A percentile compares a stretch with the other conserved stretches of the same genome.
Conservation (phyloP, 2,329 filamentous ascomycete species). For the Tolypocladium paradoxum region DNA sequence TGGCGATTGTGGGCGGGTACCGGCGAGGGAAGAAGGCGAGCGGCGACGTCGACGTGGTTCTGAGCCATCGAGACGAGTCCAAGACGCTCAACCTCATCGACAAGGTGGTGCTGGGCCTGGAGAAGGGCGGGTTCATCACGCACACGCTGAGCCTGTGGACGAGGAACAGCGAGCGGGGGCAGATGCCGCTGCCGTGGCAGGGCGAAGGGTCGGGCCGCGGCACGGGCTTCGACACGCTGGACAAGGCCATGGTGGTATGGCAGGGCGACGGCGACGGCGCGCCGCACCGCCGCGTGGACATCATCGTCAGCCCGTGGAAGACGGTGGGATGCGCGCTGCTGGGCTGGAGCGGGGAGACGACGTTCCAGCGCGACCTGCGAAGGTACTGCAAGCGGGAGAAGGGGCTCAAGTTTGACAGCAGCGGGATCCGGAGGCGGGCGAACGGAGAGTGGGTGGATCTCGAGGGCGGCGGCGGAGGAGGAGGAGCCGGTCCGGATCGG, state of each 20-base stretch:
- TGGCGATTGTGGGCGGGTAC: constrained; percentile 68
- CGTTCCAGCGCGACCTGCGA: constrained; percentile 78
- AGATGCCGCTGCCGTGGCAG: constrained; percentile 46
- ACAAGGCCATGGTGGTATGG: constrained; percentile 92
- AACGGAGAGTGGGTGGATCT: constrained; percentile 64
- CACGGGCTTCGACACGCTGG: constrained; percentile 72
- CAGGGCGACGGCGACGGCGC: constrained; percentile 30
- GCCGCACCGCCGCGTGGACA: constrained; percentile 80
- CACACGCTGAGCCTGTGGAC: constrained; percentile 67
- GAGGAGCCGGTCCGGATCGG: neutral
- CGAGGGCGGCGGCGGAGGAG: constrained; percentile 37
- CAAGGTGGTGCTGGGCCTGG: constrained; percentile 60
- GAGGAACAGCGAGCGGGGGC: constrained; percentile 61
- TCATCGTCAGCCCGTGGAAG: constrained; percentile 81
- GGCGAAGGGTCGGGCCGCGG: constrained; percentile 25
- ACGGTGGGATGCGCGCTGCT: constrained; percentile 80
- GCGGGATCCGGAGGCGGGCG: constrained; percentile 60
- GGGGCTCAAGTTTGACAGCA: constrained; percentile 81
- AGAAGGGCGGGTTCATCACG: constrained; percentile 61
- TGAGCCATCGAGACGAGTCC: constrained; percentile 65
- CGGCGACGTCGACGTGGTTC: constrained; percentile 77
- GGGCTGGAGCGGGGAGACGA: constrained; percentile 82
- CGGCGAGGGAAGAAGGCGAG: constrained; percentile 62
- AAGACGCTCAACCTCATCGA: constrained; percentile 61
- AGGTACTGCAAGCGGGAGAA: constrained; percentile 64